Conservation (phyloP, 495 filamentous ascomycete species). For the Trichoderma reesei region DNA sequence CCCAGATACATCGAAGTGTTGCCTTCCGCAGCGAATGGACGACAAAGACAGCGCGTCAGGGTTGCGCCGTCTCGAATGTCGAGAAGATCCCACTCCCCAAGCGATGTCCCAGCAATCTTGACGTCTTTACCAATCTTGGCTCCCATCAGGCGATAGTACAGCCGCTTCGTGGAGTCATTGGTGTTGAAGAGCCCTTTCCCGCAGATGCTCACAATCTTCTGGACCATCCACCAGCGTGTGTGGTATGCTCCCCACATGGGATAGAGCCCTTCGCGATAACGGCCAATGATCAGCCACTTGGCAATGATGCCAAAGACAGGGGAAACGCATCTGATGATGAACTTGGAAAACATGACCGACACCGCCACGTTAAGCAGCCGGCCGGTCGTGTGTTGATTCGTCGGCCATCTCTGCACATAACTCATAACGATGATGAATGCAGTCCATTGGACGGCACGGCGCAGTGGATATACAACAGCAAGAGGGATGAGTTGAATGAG, state of each 20-base stretch:
- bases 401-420: constrained; percentile 17
- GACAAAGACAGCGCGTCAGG: constrained; percentile 27
- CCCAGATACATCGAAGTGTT: constrained; percentile 39
- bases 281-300: constrained; percentile 38
- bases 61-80: constrained; percentile 31
- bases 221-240: constrained; percentile 39
- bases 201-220: constrained; percentile 31
- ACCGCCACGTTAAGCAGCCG: constrained; percentile 27
- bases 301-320: constrained; percentile 29
- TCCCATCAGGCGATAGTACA: constrained; percentile 34
- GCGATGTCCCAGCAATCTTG: constrained; percentile 20
- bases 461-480: constrained; percentile 27
- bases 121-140: constrained; percentile 34
- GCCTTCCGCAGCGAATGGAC: constrained; percentile 35
- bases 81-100: constrained; percentile 38
- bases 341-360: constrained; percentile 23
- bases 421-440: constrained; percentile 27
- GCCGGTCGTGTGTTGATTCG: constrained; percentile 19
- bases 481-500: constrained; percentile 31
- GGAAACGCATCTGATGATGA: constrained; percentile 18
- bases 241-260: constrained; percentile 42
- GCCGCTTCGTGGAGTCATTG: constrained; percentile 23
- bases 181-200: constrained; percentile 30
- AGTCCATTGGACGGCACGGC: constrained; percentile 31
- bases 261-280: constrained; percentile 32